Evolutionary conservation across 2,329 filamentous ascomycete species (phyloP).

Genomic region (Arthroderma sp.): DNA sequence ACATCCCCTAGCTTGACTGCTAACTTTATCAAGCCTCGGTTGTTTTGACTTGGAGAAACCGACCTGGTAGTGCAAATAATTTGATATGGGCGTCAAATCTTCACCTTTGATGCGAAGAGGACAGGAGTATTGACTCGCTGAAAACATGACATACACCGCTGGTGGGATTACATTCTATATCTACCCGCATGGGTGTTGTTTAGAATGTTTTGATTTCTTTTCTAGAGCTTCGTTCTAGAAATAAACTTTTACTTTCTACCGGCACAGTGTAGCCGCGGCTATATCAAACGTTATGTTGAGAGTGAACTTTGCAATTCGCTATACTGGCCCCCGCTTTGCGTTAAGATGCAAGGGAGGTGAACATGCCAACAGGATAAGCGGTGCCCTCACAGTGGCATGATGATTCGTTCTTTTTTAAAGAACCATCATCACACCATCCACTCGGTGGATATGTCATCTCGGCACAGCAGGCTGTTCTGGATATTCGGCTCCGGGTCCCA

Average conservation of each 20-base stretch:
- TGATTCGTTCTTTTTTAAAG: background rate
- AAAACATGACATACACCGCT: no score
- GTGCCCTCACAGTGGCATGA: background rate
- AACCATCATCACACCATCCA: background rate
- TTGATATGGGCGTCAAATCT: no score
- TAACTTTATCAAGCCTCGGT: no score
- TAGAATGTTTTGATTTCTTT: background rate
- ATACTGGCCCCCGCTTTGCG: background rate
- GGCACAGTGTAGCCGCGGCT: background rate
- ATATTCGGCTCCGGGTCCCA: background rate
- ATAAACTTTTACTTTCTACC: background rate
- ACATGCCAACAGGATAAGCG: background rate
- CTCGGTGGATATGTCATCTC: background rate
- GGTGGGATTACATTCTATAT: no score
- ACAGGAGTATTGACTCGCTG: no score
- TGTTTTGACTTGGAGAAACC: no score
- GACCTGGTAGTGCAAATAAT: no score
- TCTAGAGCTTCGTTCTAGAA: background rate
- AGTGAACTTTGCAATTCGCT: background rate
- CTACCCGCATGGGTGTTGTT: no score
- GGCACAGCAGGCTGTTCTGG: background rate
- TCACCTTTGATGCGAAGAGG: no score
- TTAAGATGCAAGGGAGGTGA: background rate
- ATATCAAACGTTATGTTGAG: background rate
- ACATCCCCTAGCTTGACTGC: no score